Evolutionary conservation across 192 early-diverging fungal species (phyloP).

Genomic region (Diversispora epigaea): DNA sequence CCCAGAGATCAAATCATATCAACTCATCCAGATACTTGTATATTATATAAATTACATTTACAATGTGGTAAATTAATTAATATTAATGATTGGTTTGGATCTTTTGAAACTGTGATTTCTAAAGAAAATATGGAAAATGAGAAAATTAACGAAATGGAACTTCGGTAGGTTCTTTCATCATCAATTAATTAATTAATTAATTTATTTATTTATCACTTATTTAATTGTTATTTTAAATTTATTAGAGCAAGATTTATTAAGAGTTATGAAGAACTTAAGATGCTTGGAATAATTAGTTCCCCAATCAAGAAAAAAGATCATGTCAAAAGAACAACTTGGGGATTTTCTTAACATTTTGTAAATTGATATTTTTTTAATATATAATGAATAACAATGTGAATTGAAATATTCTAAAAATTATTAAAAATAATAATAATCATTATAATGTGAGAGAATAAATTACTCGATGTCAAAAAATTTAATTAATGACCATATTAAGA

Average conservation of each 20-base stretch:
- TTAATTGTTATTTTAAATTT: constrained; percentile 25
- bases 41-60: constrained; percentile 85
- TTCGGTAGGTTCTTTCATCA: constrained; percentile 48
- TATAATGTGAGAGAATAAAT: no score
- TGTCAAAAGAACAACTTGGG: constrained; percentile 83
- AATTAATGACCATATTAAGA: no score
- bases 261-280: constrained; percentile 82
- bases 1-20: constrained; percentile 48
- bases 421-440: background rate
- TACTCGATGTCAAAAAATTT: no score
- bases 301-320: constrained; percentile 93
- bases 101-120: constrained; percentile 76
- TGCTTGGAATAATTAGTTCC: constrained; percentile 85
- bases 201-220: background rate
- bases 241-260: constrained; percentile 80
- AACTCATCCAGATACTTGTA: constrained; percentile 80
- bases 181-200: background rate
- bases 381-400: no score
- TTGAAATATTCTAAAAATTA: background rate
- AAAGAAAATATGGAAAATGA: constrained; percentile 23
- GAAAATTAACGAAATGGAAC: constrained; percentile 51
- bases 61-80: constrained; percentile 95
- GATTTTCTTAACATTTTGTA: constrained; percentile 20
- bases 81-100: constrained; percentile 86
- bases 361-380: background rate